Percentiles rank a stretch among this genome's conserved stretches.
These are phyloP conservation scores for Parastagonospora nodorum DNA, from an alignment of 2,329 filamentous ascomycete species.

Conservation along the genomic window DNA sequence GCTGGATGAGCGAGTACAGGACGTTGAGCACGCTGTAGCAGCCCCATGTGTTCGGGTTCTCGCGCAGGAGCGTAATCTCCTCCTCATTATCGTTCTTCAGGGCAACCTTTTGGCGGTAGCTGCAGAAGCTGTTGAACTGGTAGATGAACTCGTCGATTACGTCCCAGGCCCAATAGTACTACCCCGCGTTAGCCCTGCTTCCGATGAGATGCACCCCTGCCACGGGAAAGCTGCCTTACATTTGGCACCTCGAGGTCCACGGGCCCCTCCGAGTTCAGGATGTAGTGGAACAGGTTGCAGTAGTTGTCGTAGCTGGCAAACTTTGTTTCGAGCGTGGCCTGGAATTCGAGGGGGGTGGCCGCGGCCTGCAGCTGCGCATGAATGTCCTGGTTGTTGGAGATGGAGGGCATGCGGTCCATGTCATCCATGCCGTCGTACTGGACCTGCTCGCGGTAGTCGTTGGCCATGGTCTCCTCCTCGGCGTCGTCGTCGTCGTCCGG, in stretches of 20 bases:
- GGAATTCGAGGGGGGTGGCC: constrained; percentile 93
- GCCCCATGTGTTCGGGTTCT: constrained; percentile 99
- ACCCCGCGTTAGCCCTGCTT: constrained; percentile 16
- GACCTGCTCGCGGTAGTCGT: constrained; percentile 93
- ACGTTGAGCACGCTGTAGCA: constrained; percentile 99
- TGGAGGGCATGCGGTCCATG: constrained; percentile 68
- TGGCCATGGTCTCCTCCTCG: constrained; percentile 93
- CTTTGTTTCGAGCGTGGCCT: constrained; percentile 93
- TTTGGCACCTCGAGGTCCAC: constrained; percentile 96
- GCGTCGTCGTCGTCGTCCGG: constrained; percentile 85
- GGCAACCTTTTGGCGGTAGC: constrained; percentile 91
- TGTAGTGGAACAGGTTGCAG: constrained; percentile 99
- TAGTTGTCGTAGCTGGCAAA: constrained; percentile 99
- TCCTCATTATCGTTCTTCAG: constrained; percentile 84
- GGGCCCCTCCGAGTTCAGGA: constrained; percentile 98
- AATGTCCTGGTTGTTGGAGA: constrained; percentile 82
- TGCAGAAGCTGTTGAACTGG: constrained; percentile 99
- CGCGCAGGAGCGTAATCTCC: constrained; percentile 86
- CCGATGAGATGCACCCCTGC: no score
- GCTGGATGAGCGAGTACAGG: constrained; percentile 97
- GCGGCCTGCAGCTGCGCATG: constrained; percentile 90
- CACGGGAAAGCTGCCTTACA: constrained; percentile 62
- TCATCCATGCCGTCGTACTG: constrained; percentile 89
- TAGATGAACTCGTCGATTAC: constrained; percentile 99
- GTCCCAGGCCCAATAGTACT: constrained; percentile 99